Percentiles rank a stretch among this genome's conserved stretches.
phyloP scores from a whole-genome alignment of 148 eudicot species.

The Linanthus parryae region DNA sequence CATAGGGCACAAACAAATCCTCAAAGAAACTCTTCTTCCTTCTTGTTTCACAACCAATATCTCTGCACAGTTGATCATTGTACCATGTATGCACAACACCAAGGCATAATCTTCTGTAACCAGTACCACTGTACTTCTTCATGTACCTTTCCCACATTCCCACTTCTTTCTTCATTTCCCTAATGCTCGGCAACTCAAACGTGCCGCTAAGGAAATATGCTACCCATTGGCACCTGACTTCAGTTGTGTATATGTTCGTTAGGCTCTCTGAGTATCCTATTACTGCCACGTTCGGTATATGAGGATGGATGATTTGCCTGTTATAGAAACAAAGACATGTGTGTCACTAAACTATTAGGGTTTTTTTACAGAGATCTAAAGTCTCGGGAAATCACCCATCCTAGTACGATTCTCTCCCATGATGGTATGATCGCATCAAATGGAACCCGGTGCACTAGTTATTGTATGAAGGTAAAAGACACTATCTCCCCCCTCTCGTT shows the following conservation, averaged over 20 bases:
- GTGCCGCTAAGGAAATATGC: slow-evolving; percentile 9
- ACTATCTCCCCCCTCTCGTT: too few species aligned
- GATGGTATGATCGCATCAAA: too few species aligned
- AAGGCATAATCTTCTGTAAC: not conserved
- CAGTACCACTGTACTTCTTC: slow-evolving; percentile 3
- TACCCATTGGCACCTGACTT: slow-evolving; percentile 10
- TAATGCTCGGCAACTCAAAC: slow-evolving; percentile 5
- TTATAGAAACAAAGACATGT: not conserved
- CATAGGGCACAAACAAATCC: slow-evolving; percentile 8
- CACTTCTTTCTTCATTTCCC: slow-evolving; percentile 4
- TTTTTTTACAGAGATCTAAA: too few species aligned
- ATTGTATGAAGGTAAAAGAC: too few species aligned
- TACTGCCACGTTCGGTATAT: slow-evolving; percentile 2
- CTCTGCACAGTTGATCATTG: slow-evolving; percentile 9
- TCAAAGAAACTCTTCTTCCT: too few species aligned
- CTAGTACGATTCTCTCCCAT: too few species aligned
- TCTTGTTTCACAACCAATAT: too few species aligned
- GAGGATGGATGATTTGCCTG: slow-evolving; percentile 10
- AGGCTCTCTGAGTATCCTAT: too few species aligned
- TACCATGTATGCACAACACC: slow-evolving; percentile 10
- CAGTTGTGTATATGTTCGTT: slow-evolving; percentile 3
- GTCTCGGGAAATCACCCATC: too few species aligned
- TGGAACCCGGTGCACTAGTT: too few species aligned
- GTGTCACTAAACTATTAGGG: not conserved
- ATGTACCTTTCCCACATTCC: slow-evolving; percentile 7